Evolutionary conservation across 306 rosid genomes (phyloP), one percentile per base, ranked within the genome.

Genomic region (Lathyrus aphaca): DNA sequence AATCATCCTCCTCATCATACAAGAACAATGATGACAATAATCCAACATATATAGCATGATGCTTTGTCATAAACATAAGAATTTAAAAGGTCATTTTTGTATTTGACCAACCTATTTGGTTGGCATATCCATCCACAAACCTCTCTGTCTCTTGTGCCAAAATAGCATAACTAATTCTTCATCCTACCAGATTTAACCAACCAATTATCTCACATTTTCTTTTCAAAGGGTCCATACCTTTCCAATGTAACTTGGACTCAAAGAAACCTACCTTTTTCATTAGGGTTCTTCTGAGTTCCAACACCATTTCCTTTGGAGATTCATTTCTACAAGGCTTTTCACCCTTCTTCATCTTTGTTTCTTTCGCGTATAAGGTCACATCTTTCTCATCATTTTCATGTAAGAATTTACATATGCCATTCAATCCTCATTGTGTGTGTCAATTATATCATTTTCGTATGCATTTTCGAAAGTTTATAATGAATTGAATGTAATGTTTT

Each of bases 261-360:
- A 63, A 64, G 80, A 77, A n/a, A 56, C 85, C 85, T 69, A 1
- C 29, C 18, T 67, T 74, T 73, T 66, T 57, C 77, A 4, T 67
- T 29, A 42, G 56, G 80, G 76, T 76, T 73, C 84, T 74, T 80
- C 64, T 60, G 78, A 73, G 82, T 68, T 80, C 82, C 80, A 76
- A 56, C 72, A 13, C 44, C 65, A 5, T 40, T 19, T 68, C 18
- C 66, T 27, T 63, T 30, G 14, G 1, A 71, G 59, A 51, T 61
- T 38, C 81, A 46, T 30, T 66, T 71, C 74, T 56, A n/a, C 38
- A 10, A 53, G 9, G 9, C 57, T 55, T 68, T 57, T 58, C 59
- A 9, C 7, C 55, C 54, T 63, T 74, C 60, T 63, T 74, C 60
- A 42, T 69, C 71, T 66, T 72, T 78, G 10, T 66, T 50, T 74